Conservation (phyloP, 768 basidiomycete species). For the Holtermannia corniformis region DNA sequence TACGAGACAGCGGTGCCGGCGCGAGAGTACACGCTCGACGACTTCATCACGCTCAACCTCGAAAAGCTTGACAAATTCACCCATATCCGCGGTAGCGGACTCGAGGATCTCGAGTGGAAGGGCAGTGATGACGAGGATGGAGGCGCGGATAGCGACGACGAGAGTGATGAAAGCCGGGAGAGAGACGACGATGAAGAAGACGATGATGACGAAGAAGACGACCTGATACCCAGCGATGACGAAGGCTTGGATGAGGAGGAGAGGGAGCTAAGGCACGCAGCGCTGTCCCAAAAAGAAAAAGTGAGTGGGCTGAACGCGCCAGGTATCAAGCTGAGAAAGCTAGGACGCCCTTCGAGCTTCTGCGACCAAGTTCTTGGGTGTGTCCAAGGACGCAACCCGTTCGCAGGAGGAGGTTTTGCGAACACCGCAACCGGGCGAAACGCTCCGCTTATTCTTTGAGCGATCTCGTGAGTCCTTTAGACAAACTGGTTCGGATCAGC, state of each 20-base stretch:
- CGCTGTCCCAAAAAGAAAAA: slow-evolving; percentile 20
- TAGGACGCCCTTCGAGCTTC: slow-evolving; percentile 44
- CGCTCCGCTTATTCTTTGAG: slow-evolving; percentile 70
- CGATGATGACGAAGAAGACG: slow-evolving; percentile 18
- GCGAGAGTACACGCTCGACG: slow-evolving; percentile 79
- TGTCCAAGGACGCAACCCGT: slow-evolving; percentile 47
- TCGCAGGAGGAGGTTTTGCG: slow-evolving; percentile 63
- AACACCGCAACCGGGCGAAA: slow-evolving; percentile 77
- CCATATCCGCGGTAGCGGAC: slow-evolving; percentile 62
- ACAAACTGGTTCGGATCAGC: neutral
- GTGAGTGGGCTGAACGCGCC: neutral
- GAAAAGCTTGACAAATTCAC: slow-evolving; percentile 73
- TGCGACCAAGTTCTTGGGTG: slow-evolving; percentile 56
- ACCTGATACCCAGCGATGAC: slow-evolving; percentile 11
- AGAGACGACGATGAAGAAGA: slow-evolving; percentile 27
- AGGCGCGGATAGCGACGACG: slow-evolving; percentile 33
- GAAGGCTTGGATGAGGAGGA: slow-evolving; percentile 25
- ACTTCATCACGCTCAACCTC: slow-evolving; percentile 68
- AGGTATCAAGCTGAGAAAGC: neutral
- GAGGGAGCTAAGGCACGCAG: slow-evolving; percentile 3
- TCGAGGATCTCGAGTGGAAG: slow-evolving; percentile 52
- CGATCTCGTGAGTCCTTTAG: slow-evolving; percentile 55
- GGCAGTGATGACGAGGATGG: slow-evolving; percentile 50
- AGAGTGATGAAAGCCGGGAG: slow-evolving; percentile 23
- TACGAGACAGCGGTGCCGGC: slow-evolving; percentile 58